phyloP scores from a whole-genome alignment of 2,329 filamentous ascomycete species.

The Fusarium mundagurra region DNA sequence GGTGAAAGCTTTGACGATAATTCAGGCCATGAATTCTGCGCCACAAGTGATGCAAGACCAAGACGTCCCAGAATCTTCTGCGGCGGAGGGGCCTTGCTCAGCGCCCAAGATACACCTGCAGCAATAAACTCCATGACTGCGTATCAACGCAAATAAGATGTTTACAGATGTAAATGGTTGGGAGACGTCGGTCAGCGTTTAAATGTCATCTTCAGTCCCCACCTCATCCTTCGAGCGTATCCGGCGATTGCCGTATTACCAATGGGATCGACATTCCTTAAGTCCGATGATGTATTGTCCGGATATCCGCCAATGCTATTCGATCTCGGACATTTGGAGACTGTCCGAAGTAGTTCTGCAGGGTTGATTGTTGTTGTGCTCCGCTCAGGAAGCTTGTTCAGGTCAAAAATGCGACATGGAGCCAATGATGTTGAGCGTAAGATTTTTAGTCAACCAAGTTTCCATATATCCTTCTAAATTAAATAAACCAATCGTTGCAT shows the following conservation, averaged over 20 bases:
- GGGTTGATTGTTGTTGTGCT: not conserved
- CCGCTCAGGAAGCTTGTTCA: not conserved
- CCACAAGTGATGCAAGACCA: slow-evolving; percentile 4
- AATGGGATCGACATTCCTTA: not conserved
- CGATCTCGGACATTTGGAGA: not conserved
- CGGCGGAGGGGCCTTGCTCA: not conserved
- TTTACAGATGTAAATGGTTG: not conserved
- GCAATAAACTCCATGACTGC: slow-evolving; percentile 16
- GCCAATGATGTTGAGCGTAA: too few species aligned
- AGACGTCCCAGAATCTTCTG: slow-evolving; percentile 8
- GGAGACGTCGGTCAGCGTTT: not conserved
- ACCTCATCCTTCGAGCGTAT: not conserved
- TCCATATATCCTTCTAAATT: rapidly evolving
- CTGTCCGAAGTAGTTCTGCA: not conserved
- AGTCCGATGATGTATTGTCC: not conserved
- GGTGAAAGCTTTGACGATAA: slow-evolving; percentile 12
- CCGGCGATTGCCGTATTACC: not conserved
- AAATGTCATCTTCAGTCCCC: not conserved
- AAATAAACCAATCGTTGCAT: rapidly evolving
- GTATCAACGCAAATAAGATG: rapidly evolving
- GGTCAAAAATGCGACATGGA: too few species aligned
- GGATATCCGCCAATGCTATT: not conserved
- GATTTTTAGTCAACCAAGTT: too few species aligned
- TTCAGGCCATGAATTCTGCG: slow-evolving; percentile 4
- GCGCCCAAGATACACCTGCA: slow-evolving; percentile 17